Conservation (phyloP, 208 protist genomes). For the Acanthamoeba royreba region DNA sequence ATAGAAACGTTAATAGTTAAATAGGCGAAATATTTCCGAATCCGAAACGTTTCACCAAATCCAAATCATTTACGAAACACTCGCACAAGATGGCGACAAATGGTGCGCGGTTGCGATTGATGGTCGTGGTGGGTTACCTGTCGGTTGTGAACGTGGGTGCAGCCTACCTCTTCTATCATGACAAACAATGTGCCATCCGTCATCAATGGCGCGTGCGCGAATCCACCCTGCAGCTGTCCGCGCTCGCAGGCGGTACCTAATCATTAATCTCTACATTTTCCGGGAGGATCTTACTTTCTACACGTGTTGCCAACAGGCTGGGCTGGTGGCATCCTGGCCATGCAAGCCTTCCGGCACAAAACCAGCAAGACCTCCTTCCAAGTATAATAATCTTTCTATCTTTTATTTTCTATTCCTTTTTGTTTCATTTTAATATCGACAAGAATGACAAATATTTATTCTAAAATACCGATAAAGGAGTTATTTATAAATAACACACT, state of each 20-base stretch:
- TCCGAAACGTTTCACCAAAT: too few relatives aligned
- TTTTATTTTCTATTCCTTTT: background rate
- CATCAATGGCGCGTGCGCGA: conserved; percentile 62
- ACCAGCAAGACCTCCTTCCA: conserved; percentile 59
- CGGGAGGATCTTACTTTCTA: background rate
- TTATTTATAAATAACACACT: too few relatives aligned
- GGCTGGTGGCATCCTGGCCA: conserved; percentile 55
- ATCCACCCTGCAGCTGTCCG: conserved; percentile 51
- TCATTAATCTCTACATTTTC: background rate
- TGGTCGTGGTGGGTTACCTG: background rate
- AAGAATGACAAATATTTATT: too few relatives aligned
- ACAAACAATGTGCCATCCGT: conserved; percentile 57
- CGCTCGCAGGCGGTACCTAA: background rate
- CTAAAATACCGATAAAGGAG: too few relatives aligned
- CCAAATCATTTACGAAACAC: too few relatives aligned
- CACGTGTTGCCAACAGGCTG: background rate
- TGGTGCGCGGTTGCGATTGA: background rate
- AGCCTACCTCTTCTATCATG: conserved; percentile 57
- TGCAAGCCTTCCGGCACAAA: conserved; percentile 63
- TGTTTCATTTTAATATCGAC: too few relatives aligned
- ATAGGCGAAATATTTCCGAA: too few relatives aligned
- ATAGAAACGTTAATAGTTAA: too few relatives aligned
- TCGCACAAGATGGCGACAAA: too few relatives aligned
- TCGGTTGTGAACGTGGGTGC: conserved; percentile 24
- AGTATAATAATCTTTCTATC: background rate